These are phyloP conservation scores for Rhizodiscina lignyota DNA, from an alignment of 495 filamentous ascomycete genomes.

Conservation along the genomic window DNA sequence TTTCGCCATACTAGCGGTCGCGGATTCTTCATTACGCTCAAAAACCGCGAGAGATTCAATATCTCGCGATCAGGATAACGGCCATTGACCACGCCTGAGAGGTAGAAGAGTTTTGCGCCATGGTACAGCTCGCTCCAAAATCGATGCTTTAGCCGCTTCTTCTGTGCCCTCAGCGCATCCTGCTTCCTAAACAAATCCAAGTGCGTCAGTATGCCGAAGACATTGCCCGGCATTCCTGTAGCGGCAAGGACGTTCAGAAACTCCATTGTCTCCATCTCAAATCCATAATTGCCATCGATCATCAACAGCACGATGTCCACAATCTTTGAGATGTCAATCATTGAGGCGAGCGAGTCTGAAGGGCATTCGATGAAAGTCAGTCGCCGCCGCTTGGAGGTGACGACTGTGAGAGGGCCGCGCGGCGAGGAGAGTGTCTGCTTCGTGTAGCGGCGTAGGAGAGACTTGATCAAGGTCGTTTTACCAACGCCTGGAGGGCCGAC, in stretches of 20 bases:
- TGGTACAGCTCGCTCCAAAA: slow-evolving; percentile 96
- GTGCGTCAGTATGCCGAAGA: slow-evolving; percentile 94
- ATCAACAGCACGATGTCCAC: slow-evolving; percentile 91
- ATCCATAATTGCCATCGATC: slow-evolving; percentile 97
- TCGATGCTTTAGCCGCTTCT: slow-evolving; percentile 88
- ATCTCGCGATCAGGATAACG: slow-evolving; percentile 94
- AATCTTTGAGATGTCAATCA: slow-evolving; percentile 92
- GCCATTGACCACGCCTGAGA: slow-evolving; percentile 89
- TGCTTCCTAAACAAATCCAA: slow-evolving; percentile 90
- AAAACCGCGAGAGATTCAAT: slow-evolving; percentile 83
- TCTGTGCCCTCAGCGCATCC: slow-evolving; percentile 70
- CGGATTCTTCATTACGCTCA: slow-evolving; percentile 98
- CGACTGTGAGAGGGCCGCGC: slow-evolving; percentile 80
- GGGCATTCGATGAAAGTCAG: slow-evolving; percentile 95
- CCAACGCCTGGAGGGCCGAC: slow-evolving; percentile 87
- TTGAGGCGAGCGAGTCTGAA: slow-evolving; percentile 75
- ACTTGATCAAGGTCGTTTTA: slow-evolving; percentile 74
- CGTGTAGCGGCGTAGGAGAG: slow-evolving; percentile 81
- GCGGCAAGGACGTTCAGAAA: slow-evolving; percentile 81
- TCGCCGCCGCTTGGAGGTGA: slow-evolving; percentile 82
- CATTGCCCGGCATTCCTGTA: slow-evolving; percentile 93
- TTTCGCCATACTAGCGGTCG: slow-evolving; percentile 93
- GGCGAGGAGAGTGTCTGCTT: slow-evolving; percentile 87
- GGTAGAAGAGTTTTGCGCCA: slow-evolving; percentile 90
- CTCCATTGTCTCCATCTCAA: slow-evolving; percentile 99